Evolutionary conservation across 345 rosid genomes (phyloP).

Genomic region (Raphanus raphanistrum): DNA sequence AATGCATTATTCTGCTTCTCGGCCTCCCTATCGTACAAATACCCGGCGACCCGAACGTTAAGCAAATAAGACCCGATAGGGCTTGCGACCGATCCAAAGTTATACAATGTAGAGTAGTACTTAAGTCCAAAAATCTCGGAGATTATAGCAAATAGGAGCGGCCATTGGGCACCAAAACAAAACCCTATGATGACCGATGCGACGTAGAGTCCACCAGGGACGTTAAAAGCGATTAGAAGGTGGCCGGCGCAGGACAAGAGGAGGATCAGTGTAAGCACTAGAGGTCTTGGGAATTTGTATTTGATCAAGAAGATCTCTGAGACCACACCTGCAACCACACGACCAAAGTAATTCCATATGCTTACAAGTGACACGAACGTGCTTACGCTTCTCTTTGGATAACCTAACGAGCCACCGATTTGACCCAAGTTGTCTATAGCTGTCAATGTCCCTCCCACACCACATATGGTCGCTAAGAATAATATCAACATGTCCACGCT

Average conservation of each 20-base stretch:
- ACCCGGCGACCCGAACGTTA: constrained; percentile 49
- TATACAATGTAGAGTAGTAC: constrained; percentile 53
- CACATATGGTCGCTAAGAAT: constrained; percentile 49
- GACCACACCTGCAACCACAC: constrained; percentile 47
- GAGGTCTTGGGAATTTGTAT: constrained; percentile 50
- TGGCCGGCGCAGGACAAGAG: constrained; percentile 49
- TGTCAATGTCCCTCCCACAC: constrained; percentile 52
- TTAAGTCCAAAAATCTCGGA: constrained; percentile 59
- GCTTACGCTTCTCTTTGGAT: constrained; percentile 42
- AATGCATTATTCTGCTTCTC: constrained; percentile 38
- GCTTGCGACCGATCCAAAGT: constrained; percentile 47
- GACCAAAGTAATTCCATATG: constrained; percentile 60
- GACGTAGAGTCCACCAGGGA: constrained; percentile 51
- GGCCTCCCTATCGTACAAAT: constrained; percentile 52
- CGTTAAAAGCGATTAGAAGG: constrained; percentile 47
- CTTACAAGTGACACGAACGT: constrained; percentile 58
- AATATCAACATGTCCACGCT: constrained; percentile 56
- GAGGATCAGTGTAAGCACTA: constrained; percentile 44
- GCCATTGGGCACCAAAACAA: constrained; percentile 55
- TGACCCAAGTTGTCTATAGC: constrained; percentile 54
- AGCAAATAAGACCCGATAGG: constrained; percentile 54
- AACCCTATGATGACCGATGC: constrained; percentile 56
- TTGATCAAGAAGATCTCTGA: constrained; percentile 49
- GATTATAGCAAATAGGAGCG: constrained; percentile 49
- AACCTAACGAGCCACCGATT: constrained; percentile 46